These are phyloP conservation scores for Salicornia ramosissima DNA, from an alignment of 148 eudicot species.

Conservation along the genomic window DNA sequence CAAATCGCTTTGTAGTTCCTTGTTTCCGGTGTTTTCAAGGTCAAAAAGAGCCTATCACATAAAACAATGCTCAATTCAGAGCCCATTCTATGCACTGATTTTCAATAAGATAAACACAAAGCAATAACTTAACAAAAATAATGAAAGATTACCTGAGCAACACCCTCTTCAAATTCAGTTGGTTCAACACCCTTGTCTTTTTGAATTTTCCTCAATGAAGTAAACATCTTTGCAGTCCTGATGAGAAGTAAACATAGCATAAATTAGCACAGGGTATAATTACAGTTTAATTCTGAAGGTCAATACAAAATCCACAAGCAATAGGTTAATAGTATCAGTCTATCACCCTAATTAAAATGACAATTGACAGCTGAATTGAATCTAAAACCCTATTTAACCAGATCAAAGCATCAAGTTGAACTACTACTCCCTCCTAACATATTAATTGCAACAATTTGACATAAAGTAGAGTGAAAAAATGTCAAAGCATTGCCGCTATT, in stretches of 20 bases:
- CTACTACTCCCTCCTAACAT: too few relatives aligned
- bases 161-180: constrained; percentile 63
- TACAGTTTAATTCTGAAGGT: neutral
- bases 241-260: neutral
- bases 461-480: too few relatives aligned
- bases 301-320: too few relatives aligned
- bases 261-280: neutral
- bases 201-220: constrained; percentile 56
- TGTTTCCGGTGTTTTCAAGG: constrained; percentile 60
- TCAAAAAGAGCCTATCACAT: constrained; percentile 69
- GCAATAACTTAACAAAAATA: neutral
- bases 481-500: too few relatives aligned
- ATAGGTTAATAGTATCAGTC: too few relatives aligned
- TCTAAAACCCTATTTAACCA: too few relatives aligned
- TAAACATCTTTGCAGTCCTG: constrained; percentile 48
- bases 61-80: neutral
- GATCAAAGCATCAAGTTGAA: too few relatives aligned
- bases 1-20: constrained; percentile 65
- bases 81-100: too few relatives aligned
- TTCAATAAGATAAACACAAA: neutral
- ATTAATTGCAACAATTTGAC: too few relatives aligned
- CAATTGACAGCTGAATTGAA: too few relatives aligned
- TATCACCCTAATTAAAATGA: too few relatives aligned
- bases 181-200: constrained; percentile 72
- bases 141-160: constrained; percentile 60